Conservation (phyloP, 2,329 filamentous ascomycete species). For the Diplodia sapinea region DNA sequence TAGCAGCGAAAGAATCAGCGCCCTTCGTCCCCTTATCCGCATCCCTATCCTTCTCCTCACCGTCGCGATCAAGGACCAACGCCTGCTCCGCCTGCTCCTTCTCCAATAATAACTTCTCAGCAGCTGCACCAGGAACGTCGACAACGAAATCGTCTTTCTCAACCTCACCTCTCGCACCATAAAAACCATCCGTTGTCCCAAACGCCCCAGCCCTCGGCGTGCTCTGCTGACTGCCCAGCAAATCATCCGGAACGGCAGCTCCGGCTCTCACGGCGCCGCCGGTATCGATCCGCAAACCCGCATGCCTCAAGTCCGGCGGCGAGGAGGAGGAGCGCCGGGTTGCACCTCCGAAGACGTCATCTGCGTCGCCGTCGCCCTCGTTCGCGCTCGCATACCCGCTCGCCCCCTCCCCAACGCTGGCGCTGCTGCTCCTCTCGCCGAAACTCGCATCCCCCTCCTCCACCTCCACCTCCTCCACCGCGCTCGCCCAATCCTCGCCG, state of each 20-base stretch:
- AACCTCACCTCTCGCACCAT: neutral
- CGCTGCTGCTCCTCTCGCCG: neutral
- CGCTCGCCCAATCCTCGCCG: slow-evolving; percentile 17
- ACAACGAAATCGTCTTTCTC: neutral
- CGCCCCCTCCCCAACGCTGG: neutral
- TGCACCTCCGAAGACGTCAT: slow-evolving; percentile 37
- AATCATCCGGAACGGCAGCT: neutral
- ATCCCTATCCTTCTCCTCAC: too few species aligned
- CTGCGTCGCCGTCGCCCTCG: slow-evolving; percentile 38
- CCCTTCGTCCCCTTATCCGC: neutral
- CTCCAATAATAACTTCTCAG: slow-evolving; percentile 9
- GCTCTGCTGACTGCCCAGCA: slow-evolving; percentile 67
- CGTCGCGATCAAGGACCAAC: neutral
- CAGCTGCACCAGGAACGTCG: neutral
- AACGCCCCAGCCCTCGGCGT: slow-evolving; percentile 69
- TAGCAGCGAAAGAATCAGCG: slow-evolving; percentile 30
- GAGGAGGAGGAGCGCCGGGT: too few species aligned
- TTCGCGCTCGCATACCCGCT: slow-evolving; percentile 3
- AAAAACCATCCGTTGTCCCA: slow-evolving; percentile 33
- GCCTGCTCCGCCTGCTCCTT: neutral
- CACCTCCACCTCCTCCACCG: neutral
- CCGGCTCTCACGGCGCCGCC: neutral
- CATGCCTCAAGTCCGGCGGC: neutral
- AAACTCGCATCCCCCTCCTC: neutral
- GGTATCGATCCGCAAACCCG: slow-evolving; percentile 7